Conservation (phyloP, 2,329 filamentous ascomycete species). For the Microdochium nivale region DNA sequence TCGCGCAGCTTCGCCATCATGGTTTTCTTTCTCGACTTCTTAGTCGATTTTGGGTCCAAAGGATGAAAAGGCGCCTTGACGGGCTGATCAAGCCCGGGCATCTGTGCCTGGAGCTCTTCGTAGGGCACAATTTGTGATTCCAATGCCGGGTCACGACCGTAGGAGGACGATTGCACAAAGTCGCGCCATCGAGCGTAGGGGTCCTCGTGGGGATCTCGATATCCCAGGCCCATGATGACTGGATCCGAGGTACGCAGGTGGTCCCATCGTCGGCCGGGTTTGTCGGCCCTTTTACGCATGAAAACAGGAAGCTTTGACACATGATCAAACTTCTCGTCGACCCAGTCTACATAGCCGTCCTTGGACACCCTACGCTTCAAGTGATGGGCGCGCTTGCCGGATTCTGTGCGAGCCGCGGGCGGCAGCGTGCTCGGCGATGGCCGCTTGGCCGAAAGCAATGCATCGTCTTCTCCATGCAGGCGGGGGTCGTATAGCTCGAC, state of each 20-base stretch:
- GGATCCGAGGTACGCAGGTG: constrained; percentile 50
- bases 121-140: constrained; percentile 38
- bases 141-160: constrained; percentile 37
- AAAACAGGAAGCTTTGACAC: constrained; percentile 35
- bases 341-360: constrained; percentile 24
- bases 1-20: constrained; percentile 51
- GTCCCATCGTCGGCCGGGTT: constrained; percentile 48
- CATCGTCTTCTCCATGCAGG: constrained; percentile 10
- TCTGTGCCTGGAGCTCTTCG: constrained; percentile 26
- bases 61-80: constrained; percentile 28
- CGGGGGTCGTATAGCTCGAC: constrained; percentile 20
- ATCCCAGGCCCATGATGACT: constrained; percentile 44
- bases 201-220: constrained; percentile 29
- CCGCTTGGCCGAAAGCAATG: constrained; percentile 4
- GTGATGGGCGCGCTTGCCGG: constrained; percentile 12
- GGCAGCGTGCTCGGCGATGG: constrained; percentile 11
- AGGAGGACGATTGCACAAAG: constrained; percentile 45
- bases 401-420: constrained; percentile 7
- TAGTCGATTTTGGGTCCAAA: constrained; percentile 24
- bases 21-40: constrained; percentile 22
- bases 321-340: constrained; percentile 20
- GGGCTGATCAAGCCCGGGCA: constrained; percentile 28
- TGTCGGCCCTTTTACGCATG: constrained; percentile 33
- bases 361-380: constrained; percentile 21
- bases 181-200: constrained; percentile 40